Percentiles rank a stretch among this genome's conserved stretches.
Conservation (phyloP, 2,329 filamentous ascomycete species). For the Aspergillus caelatus region DNA sequence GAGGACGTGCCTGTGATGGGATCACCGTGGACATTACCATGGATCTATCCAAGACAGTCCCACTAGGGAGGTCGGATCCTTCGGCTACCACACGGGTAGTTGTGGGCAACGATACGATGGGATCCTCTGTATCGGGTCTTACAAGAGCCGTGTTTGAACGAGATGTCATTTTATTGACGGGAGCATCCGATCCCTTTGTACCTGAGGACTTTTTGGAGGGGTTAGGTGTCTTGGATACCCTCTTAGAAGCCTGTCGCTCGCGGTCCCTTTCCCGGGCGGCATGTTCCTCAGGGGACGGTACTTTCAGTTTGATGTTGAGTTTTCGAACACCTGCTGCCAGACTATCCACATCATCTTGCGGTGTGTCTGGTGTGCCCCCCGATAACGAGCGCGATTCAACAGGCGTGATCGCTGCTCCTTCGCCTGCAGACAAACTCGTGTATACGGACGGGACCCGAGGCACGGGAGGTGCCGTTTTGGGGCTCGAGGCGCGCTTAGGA, state of each 20-base stretch:
- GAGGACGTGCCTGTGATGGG: constrained; percentile 7
- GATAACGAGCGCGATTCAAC: constrained; percentile 9
- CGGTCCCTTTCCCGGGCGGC: constrained; percentile 54
- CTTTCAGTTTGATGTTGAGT: constrained; percentile 59
- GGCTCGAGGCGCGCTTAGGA: constrained; percentile 38
- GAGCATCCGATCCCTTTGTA: constrained; percentile 14
- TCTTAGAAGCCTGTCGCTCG: constrained; percentile 34
- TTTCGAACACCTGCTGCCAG: constrained; percentile 58
- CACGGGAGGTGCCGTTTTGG: constrained; percentile 45
- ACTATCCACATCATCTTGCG: constrained; percentile 49
- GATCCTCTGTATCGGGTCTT: constrained; percentile 5
- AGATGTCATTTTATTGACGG: constrained; percentile 10
- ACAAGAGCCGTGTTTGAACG: constrained; percentile 14
- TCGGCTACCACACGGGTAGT: background rate
- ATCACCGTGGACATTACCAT: background rate
- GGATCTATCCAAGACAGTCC: constrained; percentile 8
- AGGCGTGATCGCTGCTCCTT: constrained; percentile 3
- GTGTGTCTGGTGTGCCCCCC: background rate
- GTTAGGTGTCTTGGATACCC: constrained; percentile 22
- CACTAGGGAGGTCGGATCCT: constrained; percentile 1
- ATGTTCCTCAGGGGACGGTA: constrained; percentile 61
- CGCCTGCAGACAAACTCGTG: constrained; percentile 21
- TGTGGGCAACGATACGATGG: constrained; percentile 7
- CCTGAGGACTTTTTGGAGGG: constrained; percentile 37
- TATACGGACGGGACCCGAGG: constrained; percentile 45